Conservation (phyloP, 83 land plant genomes). For the Picea abies region DNA sequence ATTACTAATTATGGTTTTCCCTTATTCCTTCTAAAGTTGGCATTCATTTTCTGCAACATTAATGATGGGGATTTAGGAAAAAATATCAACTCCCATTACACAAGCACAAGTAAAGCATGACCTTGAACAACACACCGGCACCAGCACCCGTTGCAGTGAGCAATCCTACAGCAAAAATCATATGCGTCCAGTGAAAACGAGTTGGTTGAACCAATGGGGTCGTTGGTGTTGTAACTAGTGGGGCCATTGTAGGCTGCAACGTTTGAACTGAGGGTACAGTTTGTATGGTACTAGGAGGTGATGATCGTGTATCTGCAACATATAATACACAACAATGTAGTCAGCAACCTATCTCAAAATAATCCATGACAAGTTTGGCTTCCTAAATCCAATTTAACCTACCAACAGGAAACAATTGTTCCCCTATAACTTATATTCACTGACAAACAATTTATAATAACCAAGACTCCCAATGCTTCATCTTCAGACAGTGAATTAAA, state of each 20-base stretch:
- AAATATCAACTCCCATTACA: background rate
- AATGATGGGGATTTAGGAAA: background rate
- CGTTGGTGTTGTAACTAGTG: slow-evolving; percentile 22
- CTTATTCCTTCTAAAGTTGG: background rate
- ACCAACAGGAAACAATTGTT: background rate
- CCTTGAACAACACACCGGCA: slow-evolving; percentile 67
- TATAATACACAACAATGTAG: background rate
- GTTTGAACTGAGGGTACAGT: slow-evolving; percentile 27
- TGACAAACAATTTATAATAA: background rate
- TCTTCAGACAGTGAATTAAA: background rate
- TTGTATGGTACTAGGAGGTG: slow-evolving; percentile 25
- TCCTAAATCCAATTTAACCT: background rate
- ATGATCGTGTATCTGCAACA: slow-evolving; percentile 31
- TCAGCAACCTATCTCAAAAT: background rate
- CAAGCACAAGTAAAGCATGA: slow-evolving; percentile 4
- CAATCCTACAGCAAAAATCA: slow-evolving; percentile 51
- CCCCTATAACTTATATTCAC: background rate
- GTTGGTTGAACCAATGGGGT: slow-evolving; percentile 13
- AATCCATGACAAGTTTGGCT: background rate
- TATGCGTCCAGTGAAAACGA: slow-evolving; percentile 65
- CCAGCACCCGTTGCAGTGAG: slow-evolving; percentile 73
- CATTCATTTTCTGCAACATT: background rate
- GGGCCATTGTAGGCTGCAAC: slow-evolving; percentile 36
- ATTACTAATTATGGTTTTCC: background rate
- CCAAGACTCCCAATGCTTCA: background rate